A percentile compares a stretch with the other conserved stretches of the same genome.
These are phyloP conservation scores for Pseudotulostoma volvatum DNA, from an alignment of 495 filamentous ascomycete species.

Conservation along the genomic window DNA sequence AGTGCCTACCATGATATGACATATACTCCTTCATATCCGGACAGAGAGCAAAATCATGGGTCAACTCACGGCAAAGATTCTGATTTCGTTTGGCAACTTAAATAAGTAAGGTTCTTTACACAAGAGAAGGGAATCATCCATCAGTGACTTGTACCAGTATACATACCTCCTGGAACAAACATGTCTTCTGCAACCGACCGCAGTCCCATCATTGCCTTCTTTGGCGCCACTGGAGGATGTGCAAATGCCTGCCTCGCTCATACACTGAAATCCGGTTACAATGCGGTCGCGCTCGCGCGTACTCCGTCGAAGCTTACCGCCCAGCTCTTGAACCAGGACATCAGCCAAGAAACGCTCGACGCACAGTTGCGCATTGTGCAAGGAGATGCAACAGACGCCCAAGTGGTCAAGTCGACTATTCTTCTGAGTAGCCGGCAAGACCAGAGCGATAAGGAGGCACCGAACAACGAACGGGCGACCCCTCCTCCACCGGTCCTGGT, in stretches of 20 bases:
- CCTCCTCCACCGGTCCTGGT: constrained; percentile 10
- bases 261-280: constrained; percentile 33
- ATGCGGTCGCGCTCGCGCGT: constrained; percentile 37
- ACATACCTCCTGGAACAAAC: too few relatives aligned
- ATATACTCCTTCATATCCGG: not conserved
- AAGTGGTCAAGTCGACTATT: constrained; percentile 21
- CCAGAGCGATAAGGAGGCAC: not conserved
- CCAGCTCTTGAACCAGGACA: constrained; percentile 19
- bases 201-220: constrained; percentile 31
- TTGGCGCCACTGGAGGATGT: constrained; percentile 36
- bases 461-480: too few relatives aligned
- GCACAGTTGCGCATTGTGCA: constrained; percentile 30
- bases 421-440: constrained; percentile 10
- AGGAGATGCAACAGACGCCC: constrained; percentile 35
- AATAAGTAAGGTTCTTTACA: too few relatives aligned
- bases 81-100: too few relatives aligned
- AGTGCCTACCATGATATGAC: too few relatives aligned
- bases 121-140: too few relatives aligned
- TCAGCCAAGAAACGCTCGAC: constrained; percentile 16
- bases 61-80: too few relatives aligned
- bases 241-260: constrained; percentile 30
- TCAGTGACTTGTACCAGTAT: too few relatives aligned
- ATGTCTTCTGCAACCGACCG: constrained; percentile 3
- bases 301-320: constrained; percentile 42
- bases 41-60: too few relatives aligned